Evolutionary conservation across 2,329 filamentous ascomycete genomes (phyloP).

Genomic region (Penicillium janthinellum): DNA sequence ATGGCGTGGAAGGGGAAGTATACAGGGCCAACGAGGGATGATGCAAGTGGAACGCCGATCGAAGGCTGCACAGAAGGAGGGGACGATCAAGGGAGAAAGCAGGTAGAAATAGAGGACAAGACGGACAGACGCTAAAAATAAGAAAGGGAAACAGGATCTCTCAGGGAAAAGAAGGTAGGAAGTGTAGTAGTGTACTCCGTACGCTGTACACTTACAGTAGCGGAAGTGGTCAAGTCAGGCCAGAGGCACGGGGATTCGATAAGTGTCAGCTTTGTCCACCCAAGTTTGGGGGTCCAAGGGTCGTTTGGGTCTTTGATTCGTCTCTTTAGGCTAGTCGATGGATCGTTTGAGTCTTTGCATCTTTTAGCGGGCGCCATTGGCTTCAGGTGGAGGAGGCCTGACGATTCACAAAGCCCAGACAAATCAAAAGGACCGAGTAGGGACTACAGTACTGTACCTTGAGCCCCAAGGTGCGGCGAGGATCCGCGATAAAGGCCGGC

Average conservation of each 20-base stretch:
- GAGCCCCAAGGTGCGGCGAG: neutral
- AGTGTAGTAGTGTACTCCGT: too few relatives aligned
- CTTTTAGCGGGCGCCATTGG: neutral
- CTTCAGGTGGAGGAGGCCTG: neutral
- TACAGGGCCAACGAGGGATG: slow-evolving; percentile 8
- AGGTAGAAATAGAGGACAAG: neutral
- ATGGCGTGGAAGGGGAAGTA: neutral
- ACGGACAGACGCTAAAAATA: neutral
- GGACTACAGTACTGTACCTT: neutral
- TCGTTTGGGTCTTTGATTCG: neutral
- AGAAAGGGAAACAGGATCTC: neutral
- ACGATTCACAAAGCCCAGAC: neutral
- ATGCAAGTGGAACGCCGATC: slow-evolving; percentile 1
- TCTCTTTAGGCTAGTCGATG: too few relatives aligned
- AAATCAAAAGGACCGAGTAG: neutral
- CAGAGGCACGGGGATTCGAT: slow-evolving; percentile 1
- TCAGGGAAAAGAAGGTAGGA: neutral
- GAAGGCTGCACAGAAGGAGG: neutral
- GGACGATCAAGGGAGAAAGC: neutral
- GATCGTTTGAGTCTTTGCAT: neutral
- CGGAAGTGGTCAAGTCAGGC: too few relatives aligned
- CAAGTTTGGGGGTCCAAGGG: neutral
- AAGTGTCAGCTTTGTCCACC: slow-evolving; percentile 8
- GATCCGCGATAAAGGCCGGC: neutral
- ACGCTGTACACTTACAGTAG: too few relatives aligned